Evolutionary conservation across 2,329 filamentous ascomycete species (phyloP).

Genomic region (Ampelomyces quisqualis): DNA sequence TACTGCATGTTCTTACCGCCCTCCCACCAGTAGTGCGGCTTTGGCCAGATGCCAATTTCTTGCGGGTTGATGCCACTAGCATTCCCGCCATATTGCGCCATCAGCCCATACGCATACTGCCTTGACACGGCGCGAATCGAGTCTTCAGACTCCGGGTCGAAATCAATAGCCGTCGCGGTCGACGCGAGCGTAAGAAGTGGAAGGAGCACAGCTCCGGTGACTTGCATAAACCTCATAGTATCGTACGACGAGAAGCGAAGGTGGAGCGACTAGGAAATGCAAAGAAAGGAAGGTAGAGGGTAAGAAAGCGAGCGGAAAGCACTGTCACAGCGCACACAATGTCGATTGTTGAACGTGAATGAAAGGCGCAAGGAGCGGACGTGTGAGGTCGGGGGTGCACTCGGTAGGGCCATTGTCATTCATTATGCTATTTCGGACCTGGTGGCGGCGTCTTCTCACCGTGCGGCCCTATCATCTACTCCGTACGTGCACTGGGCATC

Average conservation of each 20-base stretch:
- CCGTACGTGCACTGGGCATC: too few species aligned
- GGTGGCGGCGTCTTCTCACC: too few species aligned
- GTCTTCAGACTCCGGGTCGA: constrained; percentile 37
- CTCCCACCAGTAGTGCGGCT: constrained; percentile 53
- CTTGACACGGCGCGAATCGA: constrained; percentile 33
- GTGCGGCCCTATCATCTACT: too few species aligned
- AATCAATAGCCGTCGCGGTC: constrained; percentile 30
- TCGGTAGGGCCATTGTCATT: constrained; percentile 11
- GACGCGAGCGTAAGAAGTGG: constrained; percentile 24
- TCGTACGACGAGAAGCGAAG: constrained; percentile 17
- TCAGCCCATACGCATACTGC: constrained; percentile 38
- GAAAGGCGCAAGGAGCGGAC: constrained; percentile 13
- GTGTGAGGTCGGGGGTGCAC: constrained; percentile 16
- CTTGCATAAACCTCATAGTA: constrained; percentile 37
- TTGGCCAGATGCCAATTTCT: constrained; percentile 46
- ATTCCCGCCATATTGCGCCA: constrained; percentile 40
- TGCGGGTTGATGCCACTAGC: constrained; percentile 22
- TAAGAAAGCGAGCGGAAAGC: constrained; percentile 8
- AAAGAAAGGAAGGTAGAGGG: constrained; percentile 28
- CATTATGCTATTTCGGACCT: constrained; percentile 2
- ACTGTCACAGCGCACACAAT: constrained; percentile 1
- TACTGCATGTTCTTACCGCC: constrained; percentile 42
- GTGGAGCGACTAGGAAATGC: constrained; percentile 9
- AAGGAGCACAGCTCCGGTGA: constrained; percentile 41
- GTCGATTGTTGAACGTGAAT: constrained; percentile 7